Conservation (phyloP, 176 grass and related monocot genomes). For the Phragmites australis region DNA sequence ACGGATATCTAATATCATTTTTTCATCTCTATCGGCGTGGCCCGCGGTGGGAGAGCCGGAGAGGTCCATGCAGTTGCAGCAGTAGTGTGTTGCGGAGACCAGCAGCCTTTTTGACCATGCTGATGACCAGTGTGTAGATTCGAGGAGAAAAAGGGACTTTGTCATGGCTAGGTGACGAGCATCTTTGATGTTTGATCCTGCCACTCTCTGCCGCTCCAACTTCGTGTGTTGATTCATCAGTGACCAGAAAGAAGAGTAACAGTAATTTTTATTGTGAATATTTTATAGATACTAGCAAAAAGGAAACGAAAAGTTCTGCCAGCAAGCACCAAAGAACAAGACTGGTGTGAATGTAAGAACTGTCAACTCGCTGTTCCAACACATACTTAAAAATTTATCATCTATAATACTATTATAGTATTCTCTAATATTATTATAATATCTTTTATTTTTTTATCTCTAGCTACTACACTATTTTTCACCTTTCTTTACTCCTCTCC, state of each 20-base stretch:
- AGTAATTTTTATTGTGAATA: neutral
- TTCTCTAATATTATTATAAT: no score
- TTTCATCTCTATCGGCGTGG: no score
- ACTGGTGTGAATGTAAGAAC: slow-evolving; percentile 11
- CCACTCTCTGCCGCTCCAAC: neutral
- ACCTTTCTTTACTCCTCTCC: no score
- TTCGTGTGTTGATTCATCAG: neutral
- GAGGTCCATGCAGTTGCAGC: neutral
- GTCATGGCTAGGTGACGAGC: slow-evolving; percentile 43
- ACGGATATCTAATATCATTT: no score
- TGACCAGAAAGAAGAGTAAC: neutral
- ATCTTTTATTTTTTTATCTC: no score
- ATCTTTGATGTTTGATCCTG: slow-evolving; percentile 29
- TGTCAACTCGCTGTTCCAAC: no score
- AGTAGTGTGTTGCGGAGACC: slow-evolving; percentile 13
- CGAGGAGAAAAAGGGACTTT: slow-evolving; percentile 9
- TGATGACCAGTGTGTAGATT: slow-evolving; percentile 18
- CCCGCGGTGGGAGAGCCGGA: no score
- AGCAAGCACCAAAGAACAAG: neutral
- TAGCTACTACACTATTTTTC: no score
- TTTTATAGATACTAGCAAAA: neutral
- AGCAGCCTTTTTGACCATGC: slow-evolving; percentile 41
- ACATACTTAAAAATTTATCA: no score
- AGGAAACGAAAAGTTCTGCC: slow-evolving; percentile 7
- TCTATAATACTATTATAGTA: no score